Percentiles rank a stretch among this genome's conserved stretches.
Evolutionary conservation across 1,139 yeast genomes (phyloP).

Genomic region (Yamadazyma oceani): DNA sequence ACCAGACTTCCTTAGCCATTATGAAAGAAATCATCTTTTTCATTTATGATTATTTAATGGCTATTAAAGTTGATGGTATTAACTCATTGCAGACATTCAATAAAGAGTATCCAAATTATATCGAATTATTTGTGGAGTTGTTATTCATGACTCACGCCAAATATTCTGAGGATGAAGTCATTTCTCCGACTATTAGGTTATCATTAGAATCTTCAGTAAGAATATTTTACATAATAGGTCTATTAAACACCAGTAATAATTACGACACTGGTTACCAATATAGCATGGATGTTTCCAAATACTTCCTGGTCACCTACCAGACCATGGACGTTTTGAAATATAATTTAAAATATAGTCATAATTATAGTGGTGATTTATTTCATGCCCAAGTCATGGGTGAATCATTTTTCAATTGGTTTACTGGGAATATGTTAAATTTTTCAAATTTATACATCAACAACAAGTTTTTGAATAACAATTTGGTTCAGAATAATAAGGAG

Average conservation of each 20-base stretch:
- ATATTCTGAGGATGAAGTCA: constrained; percentile 9
- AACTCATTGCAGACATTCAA: constrained; percentile 12
- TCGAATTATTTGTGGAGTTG: constrained; percentile 22
- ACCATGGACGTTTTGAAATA: constrained; percentile 10
- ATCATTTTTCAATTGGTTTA: constrained; percentile 44
- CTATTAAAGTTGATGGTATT: constrained; percentile 5
- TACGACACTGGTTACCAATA: constrained; percentile 8
- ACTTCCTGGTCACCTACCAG: constrained; percentile 7
- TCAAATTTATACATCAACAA: constrained; percentile 14
- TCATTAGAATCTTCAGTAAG: constrained; percentile 31
- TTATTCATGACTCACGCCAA: constrained; percentile 25
- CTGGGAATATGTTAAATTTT: constrained; percentile 24
- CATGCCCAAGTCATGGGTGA: constrained; percentile 26
- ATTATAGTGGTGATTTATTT: constrained; percentile 32
- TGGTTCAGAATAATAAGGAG: constrained; percentile 6
- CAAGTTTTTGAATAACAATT: constrained; percentile 6
- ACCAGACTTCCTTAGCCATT: constrained; percentile 20
- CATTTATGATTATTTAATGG: constrained; percentile 19
- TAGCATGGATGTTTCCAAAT: neutral
- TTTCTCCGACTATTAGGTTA: constrained; percentile 24
- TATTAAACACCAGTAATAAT: constrained; percentile 22
- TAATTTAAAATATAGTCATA: constrained; percentile 30
- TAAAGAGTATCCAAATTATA: constrained; percentile 23
- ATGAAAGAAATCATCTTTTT: constrained; percentile 30
- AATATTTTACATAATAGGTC: constrained; percentile 25